phyloP scores from a whole-genome alignment of 2,329 filamentous ascomycete species.

The Thelonectria rubi region DNA sequence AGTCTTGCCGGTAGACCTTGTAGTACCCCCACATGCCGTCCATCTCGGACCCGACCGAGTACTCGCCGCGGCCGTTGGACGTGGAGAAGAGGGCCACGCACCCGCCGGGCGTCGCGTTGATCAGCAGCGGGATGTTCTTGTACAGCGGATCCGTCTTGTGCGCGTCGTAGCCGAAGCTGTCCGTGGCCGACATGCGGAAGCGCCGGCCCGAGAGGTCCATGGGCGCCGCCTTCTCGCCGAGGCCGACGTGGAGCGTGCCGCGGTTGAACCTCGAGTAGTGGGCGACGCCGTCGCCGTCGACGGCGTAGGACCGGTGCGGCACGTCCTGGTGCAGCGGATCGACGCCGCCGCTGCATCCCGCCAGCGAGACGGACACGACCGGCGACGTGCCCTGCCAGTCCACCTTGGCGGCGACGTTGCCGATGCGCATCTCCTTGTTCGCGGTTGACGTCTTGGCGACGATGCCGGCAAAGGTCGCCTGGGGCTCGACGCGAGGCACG shows the following conservation, averaged over 20 bases:
- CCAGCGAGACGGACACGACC: slow-evolving; percentile 63
- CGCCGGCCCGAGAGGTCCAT: slow-evolving; percentile 75
- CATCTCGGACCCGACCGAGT: slow-evolving; percentile 75
- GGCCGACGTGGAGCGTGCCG: slow-evolving; percentile 71
- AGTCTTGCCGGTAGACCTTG: slow-evolving; percentile 78
- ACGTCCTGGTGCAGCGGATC: slow-evolving; percentile 69
- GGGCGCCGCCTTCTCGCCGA: slow-evolving; percentile 77
- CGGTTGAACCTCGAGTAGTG: slow-evolving; percentile 72
- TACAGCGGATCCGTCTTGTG: slow-evolving; percentile 77
- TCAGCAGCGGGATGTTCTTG: slow-evolving; percentile 78
- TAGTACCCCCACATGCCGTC: slow-evolving; percentile 80
- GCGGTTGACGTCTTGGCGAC: slow-evolving; percentile 45
- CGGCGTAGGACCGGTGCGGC: slow-evolving; percentile 70
- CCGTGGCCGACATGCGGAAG: slow-evolving; percentile 73
- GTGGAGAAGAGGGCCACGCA: slow-evolving; percentile 75
- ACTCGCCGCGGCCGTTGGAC: slow-evolving; percentile 69
- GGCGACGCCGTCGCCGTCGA: slow-evolving; percentile 68
- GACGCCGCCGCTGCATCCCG: slow-evolving; percentile 52
- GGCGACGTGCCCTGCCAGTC: slow-evolving; percentile 66
- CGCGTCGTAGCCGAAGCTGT: slow-evolving; percentile 78
- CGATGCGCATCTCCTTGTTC: slow-evolving; percentile 56
- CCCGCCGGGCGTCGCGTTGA: slow-evolving; percentile 71
- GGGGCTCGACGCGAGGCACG: slow-evolving; percentile 55
- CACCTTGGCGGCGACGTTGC: slow-evolving; percentile 61
- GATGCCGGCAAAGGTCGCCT: slow-evolving; percentile 36